Conservation (phyloP, 768 basidiomycete species). For the Termitomyces sp. region DNA sequence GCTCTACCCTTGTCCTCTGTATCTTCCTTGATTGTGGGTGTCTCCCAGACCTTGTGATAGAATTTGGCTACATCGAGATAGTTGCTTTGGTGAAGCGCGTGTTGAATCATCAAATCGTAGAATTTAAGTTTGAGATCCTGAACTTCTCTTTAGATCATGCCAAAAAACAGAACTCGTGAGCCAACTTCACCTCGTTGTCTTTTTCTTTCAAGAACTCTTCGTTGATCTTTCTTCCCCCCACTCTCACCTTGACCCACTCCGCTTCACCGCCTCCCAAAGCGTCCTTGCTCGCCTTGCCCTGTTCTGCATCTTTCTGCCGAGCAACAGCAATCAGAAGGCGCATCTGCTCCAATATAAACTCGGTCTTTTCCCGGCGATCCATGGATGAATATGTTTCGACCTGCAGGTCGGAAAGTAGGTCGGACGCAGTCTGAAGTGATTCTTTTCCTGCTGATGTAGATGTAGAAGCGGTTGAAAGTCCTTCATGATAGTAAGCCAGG, state of each 20-base stretch:
- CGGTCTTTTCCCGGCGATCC: conserved; percentile 97
- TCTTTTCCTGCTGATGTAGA: conserved; percentile 54
- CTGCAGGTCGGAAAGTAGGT: conserved; percentile 90
- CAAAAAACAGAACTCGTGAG: background rate
- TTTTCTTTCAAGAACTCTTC: conserved; percentile 87
- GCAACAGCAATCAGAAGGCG: conserved; percentile 79
- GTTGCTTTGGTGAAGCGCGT: conserved; percentile 77
- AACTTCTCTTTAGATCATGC: conserved; percentile 1
- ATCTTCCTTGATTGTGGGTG: conserved; percentile 89
- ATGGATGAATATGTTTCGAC: conserved; percentile 99
- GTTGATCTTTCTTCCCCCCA: conserved; percentile 92
- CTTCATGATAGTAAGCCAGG: conserved; percentile 84
- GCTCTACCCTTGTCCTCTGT: conserved; percentile 62
- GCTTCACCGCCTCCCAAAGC: conserved; percentile 69
- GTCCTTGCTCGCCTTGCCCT: conserved; percentile 61
- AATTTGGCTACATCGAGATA: conserved; percentile 95
- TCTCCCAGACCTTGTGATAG: conserved; percentile 97
- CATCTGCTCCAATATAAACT: conserved; percentile 99
- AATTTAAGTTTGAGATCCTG: conserved; percentile 95
- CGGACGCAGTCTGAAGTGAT: conserved; percentile 81
- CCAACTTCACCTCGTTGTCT: conserved; percentile 70
- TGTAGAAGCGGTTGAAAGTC: conserved; percentile 45
- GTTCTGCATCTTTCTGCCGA: conserved; percentile 67
- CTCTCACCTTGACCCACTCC: conserved; percentile 91
- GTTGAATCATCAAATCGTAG: conserved; percentile 95